Evolutionary conservation across 2,329 filamentous ascomycete species (phyloP), one percentile per base, ranked within the genome.

Genomic region (Colletotrichum zoysiae): DNA sequence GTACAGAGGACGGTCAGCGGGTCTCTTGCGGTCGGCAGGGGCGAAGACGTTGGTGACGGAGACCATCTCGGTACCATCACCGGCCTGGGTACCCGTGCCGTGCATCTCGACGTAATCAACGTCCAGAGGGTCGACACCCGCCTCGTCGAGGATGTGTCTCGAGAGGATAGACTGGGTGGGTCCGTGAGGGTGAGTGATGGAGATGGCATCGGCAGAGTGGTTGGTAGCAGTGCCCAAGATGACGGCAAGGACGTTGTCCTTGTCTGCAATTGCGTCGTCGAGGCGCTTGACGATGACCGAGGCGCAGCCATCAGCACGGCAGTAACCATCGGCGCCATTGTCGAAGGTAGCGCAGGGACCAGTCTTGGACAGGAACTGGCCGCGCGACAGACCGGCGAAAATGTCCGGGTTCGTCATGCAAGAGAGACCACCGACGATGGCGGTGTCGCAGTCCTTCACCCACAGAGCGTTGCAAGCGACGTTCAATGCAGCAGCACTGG

Each of bases 31-130:
- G 35, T 84, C 78, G 0, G 82, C 82, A 6, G 86, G 85, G 0
- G 86, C 86, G 74, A 86, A 88, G 8, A 86, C 82, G 60, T 84
- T 81, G 3, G 90, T 89, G 60, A 97, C 92, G 0, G 92, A 94
- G 1, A 89, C 85, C 91, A 95, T 95, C 79, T 97, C 95, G 5
- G 90, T 92, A 9, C 90, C 91, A 77, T 97, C 94, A 73, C 93
- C 94, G 42, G 92, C 93, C 80, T 96, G 93, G 0, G 93, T 97
- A 42, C 94, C 94, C 3, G 94, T 97, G 18, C 93, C 94, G 79
- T 97, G 94, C 91, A 96, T 94, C 81, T 97, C 94, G 11, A 97
- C 91, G 77, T 95, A 97, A 80, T 90, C 90, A 60, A 97, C 87
- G 74, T 95, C 92, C 62, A 90, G 87, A 1, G 93, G 92, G 77